Evolutionary conservation across 768 basidiomycete genomes (phyloP).

Genomic region (Termitomyces sp.): DNA sequence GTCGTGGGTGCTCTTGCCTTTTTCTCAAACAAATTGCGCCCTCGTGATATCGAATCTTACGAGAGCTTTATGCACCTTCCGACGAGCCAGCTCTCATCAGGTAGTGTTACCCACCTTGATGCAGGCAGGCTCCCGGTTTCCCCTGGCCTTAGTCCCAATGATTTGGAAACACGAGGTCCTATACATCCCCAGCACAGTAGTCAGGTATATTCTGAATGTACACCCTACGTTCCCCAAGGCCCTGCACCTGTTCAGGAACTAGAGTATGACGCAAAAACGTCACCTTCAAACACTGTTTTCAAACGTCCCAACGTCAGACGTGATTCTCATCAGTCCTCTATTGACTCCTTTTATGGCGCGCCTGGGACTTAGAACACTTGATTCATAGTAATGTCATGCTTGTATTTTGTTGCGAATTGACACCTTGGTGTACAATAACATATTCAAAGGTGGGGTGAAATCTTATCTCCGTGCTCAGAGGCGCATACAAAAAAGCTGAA

Average conservation of each 20-base stretch:
- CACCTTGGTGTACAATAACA: neutral
- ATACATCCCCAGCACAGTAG: slow-evolving; percentile 19
- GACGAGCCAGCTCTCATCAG: slow-evolving; percentile 9
- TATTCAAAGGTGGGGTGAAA: neutral
- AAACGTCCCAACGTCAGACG: slow-evolving; percentile 9
- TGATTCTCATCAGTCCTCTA: slow-evolving; percentile 25
- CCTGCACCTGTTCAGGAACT: slow-evolving; percentile 10
- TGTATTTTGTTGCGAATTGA: neutral
- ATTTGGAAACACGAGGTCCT: slow-evolving; percentile 14
- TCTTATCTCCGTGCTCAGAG: neutral
- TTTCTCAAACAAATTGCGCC: slow-evolving; percentile 19
- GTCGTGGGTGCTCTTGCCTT: slow-evolving; percentile 18
- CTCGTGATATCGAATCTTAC: slow-evolving; percentile 21
- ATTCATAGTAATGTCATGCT: neutral
- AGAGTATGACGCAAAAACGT: neutral
- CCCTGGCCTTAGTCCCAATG: slow-evolving; percentile 21
- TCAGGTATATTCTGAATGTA: neutral
- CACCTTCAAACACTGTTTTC: neutral
- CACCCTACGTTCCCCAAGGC: slow-evolving; percentile 5
- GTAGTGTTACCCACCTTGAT: neutral
- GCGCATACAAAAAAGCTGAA: neutral
- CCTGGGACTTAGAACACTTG: neutral
- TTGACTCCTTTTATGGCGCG: slow-evolving; percentile 38
- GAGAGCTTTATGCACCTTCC: slow-evolving; percentile 14
- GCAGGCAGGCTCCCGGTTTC: slow-evolving; percentile 14